phyloP scores from a whole-genome alignment of 306 rosid species.

The Gleditsia sinensis region DNA sequence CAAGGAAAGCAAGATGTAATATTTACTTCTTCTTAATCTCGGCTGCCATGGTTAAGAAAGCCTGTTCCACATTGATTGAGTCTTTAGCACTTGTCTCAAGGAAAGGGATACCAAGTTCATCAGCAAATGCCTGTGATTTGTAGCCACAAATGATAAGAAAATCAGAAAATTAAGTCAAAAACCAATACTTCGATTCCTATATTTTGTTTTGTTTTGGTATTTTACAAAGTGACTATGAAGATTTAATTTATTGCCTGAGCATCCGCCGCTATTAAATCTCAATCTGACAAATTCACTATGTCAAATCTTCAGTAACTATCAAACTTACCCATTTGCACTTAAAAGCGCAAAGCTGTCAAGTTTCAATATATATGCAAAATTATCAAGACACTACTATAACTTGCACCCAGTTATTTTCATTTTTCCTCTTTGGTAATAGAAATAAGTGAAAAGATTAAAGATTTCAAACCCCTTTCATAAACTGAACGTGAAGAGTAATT shows the following conservation, averaged over 20 bases:
- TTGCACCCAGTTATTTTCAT: background rate
- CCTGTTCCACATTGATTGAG: constrained; percentile 95
- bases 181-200: background rate
- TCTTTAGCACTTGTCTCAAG: constrained; percentile 99
- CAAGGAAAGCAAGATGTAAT: constrained; percentile 37
- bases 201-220: too few relatives aligned
- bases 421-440: background rate
- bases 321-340: background rate
- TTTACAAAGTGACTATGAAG: background rate
- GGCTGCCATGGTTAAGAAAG: constrained; percentile 92
- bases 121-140: constrained; percentile 84
- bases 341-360: background rate
- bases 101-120: constrained; percentile 93
- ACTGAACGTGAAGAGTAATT: background rate
- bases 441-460: background rate
- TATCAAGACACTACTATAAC: background rate
- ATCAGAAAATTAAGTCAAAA: constrained; percentile 14
- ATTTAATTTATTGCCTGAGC: background rate
- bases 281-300: background rate
- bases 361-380: constrained; percentile 1
- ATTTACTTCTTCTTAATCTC: constrained; percentile 94
- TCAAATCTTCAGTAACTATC: constrained; percentile 5
- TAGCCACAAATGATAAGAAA: constrained; percentile 4
- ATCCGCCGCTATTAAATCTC: background rate
- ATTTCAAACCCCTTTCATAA: background rate